Evolutionary conservation across 495 filamentous ascomycete species (phyloP).

Genomic region (Cryomyces antarcticus): DNA sequence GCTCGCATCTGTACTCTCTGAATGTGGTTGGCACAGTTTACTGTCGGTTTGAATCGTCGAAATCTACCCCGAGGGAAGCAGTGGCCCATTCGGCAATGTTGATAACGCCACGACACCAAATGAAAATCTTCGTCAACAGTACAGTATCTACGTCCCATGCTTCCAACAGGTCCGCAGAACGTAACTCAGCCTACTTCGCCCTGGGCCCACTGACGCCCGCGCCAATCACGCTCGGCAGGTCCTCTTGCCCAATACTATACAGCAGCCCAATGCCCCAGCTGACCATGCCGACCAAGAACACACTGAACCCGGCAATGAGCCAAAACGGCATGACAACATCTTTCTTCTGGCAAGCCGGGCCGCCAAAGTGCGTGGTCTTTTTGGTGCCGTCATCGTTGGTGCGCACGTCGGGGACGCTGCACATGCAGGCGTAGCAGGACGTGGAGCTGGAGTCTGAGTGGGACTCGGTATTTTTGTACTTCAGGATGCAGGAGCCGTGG

Average conservation of each 20-base stretch:
- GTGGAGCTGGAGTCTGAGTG: constrained; percentile 9
- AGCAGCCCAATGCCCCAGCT: constrained; percentile 53
- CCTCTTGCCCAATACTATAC: constrained; percentile 55
- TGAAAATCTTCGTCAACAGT: no score
- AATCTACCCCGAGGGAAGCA: no score
- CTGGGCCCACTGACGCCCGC: constrained; percentile 55
- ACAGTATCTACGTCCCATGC: no score
- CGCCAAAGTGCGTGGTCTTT: constrained; percentile 51
- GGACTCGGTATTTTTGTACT: constrained; percentile 23
- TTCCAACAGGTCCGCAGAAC: no score
- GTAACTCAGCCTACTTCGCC: constrained; percentile 1
- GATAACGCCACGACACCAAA: no score
- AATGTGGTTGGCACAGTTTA: no score
- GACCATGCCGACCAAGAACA: constrained; percentile 39
- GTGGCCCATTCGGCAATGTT: no score
- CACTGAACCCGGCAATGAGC: constrained; percentile 49
- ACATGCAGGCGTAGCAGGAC: constrained; percentile 60
- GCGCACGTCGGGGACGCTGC: constrained; percentile 27
- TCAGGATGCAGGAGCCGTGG: constrained; percentile 50
- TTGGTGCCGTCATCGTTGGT: constrained; percentile 24
- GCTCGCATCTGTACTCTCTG: no score
- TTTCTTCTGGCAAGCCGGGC: constrained; percentile 74
- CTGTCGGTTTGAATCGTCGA: no score
- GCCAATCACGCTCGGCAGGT: constrained; percentile 68
- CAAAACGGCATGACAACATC: constrained; percentile 79